phyloP scores from a whole-genome alignment of 129 eudicot genomes.

The Chrysanthemum lavandulifolium region DNA sequence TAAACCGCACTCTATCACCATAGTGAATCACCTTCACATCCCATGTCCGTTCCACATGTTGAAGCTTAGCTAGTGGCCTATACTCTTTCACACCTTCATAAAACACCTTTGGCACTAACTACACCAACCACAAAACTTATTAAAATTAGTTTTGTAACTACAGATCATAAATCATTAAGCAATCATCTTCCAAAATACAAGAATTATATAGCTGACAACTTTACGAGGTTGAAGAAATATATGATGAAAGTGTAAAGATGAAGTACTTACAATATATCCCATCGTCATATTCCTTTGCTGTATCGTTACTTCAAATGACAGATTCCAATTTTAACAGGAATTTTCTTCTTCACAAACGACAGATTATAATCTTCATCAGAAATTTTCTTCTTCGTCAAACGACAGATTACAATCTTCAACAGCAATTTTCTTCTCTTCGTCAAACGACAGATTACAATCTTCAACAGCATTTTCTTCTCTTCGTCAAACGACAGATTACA shows the following conservation, averaged over 20 bases:
- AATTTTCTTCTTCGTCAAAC: neutral
- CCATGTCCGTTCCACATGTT: constrained; percentile 25
- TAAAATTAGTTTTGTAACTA: neutral
- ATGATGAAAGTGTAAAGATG: neutral
- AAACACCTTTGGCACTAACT: constrained; percentile 21
- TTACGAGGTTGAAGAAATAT: neutral
- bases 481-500: neutral
- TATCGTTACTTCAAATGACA: constrained; percentile 18
- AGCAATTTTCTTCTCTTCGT: neutral
- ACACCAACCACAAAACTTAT: constrained; percentile 11
- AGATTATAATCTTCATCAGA: neutral
- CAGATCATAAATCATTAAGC: neutral
- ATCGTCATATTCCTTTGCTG: constrained; percentile 1
- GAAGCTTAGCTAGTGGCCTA: constrained; percentile 29
- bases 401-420: neutral
- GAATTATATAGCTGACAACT: neutral
- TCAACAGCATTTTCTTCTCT: neutral
- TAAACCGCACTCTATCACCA: constrained; percentile 5
- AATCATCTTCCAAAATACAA: neutral
- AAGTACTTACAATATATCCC: constrained; percentile 23
- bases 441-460: neutral
- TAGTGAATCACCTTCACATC: constrained; percentile 16
- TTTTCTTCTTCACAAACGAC: constrained; percentile 8
- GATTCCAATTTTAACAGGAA: neutral
- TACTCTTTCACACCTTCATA: neutral